Conservation (phyloP, 2,329 filamentous ascomycete species). For the Apiospora aurea region DNA sequence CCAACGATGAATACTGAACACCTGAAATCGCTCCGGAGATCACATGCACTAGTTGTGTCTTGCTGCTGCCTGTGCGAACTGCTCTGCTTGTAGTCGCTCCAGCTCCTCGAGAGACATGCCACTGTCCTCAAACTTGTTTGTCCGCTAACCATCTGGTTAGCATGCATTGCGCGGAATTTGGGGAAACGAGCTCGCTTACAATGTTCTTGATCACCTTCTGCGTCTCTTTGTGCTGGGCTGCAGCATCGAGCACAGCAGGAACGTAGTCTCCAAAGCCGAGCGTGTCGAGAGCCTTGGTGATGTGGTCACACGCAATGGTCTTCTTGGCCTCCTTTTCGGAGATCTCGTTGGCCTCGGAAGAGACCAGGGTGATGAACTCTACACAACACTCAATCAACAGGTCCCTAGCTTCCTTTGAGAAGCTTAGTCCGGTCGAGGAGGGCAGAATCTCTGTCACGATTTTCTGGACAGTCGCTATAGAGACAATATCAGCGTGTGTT, state of each 20-base stretch:
- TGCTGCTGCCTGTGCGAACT: conserved; percentile 69
- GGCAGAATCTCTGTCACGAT: conserved; percentile 96
- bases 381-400: conserved; percentile 98
- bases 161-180: not conserved
- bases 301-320: conserved; percentile 97
- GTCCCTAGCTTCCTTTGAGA: conserved; percentile 94
- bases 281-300: conserved; percentile 91
- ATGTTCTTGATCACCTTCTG: conserved; percentile 71
- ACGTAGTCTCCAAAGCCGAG: conserved; percentile 95
- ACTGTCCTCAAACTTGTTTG: conserved; percentile 95
- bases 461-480: conserved; percentile 72
- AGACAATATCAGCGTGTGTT: conserved; percentile 37
- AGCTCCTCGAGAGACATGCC: conserved; percentile 92
- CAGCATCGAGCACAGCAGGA: conserved; percentile 69
- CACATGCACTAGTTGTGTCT: conserved; percentile 34
- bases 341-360: conserved; percentile 98
- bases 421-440: conserved; percentile 76
- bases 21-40: not conserved
- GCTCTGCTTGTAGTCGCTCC: conserved; percentile 85
- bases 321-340: conserved; percentile 99
- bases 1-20: conserved; percentile 18
- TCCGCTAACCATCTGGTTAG: conserved; percentile 65
- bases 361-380: conserved; percentile 97
- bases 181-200: conserved; percentile 25
- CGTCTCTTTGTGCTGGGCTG: conserved; percentile 78